Base-by-base conservation (phyloP, 2,329 filamentous ascomycete species). In the Aplosporella prunicola region DNA sequence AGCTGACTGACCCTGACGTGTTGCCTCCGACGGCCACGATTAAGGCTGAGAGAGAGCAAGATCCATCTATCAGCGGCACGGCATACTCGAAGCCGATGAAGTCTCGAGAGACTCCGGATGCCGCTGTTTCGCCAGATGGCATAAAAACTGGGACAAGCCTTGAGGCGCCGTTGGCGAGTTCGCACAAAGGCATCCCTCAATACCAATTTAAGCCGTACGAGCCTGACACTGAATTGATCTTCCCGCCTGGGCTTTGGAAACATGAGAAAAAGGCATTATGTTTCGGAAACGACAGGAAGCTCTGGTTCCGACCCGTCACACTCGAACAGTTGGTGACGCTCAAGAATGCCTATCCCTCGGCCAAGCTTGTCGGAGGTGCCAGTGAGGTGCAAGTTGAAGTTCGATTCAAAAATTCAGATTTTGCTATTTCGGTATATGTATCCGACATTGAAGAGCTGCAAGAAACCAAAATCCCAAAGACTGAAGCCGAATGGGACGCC, bases 321-420 rank as follows among this genome's bases (percentile, higher is more conserved):
- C 59, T 96, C 5, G 71, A 83, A 15, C 87, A 96, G 53, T 68
- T 96, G 8, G 68, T 95, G 10, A 79, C 93, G 53, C 87, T 96
- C 60, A 96, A 95, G 66, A 76, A 72, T 48, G 77, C 76, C 0
- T 80, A 85, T 45, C 89, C 89, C 0, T 77, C 79, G n/a, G 86
- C 88, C 5, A 96, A 96, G 61, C 77, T 96, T 41, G 91, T 96
- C 35, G 88, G 87, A 29, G 89, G 89, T 43, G 93, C 87, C 53
- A 93, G 86, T 9, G 89, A 96, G 60, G 95, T 89, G 0, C 89
- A 96, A 60, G 94, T 96, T 39, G 89, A 96, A 59, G 82, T 93
- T 60, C 93, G 93, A 57, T 96, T 96, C 73, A 96, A 96, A 64
- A 85, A 83, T 2, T 75, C 93, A 60, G 76, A 86, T 48, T 96